Conservation (phyloP, 495 filamentous ascomycete species). For the Parathielavia appendiculata region DNA sequence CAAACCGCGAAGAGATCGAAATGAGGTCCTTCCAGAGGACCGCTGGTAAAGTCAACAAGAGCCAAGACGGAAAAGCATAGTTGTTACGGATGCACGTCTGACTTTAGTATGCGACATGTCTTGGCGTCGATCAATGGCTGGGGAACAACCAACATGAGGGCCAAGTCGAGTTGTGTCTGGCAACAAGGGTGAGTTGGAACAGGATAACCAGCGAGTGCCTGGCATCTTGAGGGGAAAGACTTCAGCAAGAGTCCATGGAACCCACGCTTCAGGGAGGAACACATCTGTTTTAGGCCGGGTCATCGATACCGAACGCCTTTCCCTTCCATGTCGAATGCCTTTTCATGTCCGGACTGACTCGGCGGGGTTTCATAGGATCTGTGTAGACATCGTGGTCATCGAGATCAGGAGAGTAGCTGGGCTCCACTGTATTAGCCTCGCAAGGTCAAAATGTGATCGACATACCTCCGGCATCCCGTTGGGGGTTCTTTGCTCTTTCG, state of each 20-base stretch:
- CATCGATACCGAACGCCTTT: neutral
- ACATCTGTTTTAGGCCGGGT: neutral
- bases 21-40: conserved; percentile 34
- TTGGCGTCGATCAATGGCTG: conserved; percentile 13
- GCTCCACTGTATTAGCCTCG: conserved; percentile 1
- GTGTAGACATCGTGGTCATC: neutral
- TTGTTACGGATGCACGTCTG: conserved; percentile 6
- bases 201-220: conserved; percentile 3
- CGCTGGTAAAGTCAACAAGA: conserved; percentile 6
- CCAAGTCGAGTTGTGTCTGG: conserved; percentile 22
- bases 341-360: neutral
- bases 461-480: no score
- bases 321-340: neutral
- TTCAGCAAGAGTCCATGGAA: neutral
- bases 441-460: neutral
- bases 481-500: neutral
- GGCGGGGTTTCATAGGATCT: neutral
- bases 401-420: neutral
- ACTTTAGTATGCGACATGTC: conserved; percentile 23
- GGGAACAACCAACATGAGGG: conserved; percentile 13
- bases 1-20: conserved; percentile 21
- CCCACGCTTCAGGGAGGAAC: neutral
- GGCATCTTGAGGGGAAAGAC: neutral
- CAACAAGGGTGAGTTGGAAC: conserved; percentile 5
- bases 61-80: conserved; percentile 8